Evolutionary conservation across 2,329 filamentous ascomycete genomes (phyloP).

Genomic region (Cephalotrichum gorgonifer): DNA sequence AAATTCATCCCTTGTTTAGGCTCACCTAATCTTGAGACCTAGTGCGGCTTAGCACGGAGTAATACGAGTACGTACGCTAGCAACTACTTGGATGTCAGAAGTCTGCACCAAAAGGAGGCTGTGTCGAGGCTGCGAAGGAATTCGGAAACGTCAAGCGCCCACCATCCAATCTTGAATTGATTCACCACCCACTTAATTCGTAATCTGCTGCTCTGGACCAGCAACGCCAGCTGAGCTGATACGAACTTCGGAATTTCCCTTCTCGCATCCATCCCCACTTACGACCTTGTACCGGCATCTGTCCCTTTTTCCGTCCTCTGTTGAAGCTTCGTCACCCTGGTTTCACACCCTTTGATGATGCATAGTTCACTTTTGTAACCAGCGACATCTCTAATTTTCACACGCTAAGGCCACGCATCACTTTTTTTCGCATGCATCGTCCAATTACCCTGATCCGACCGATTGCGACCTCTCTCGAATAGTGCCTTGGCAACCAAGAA

Average conservation of each 20-base stretch:
- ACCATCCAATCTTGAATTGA: slow-evolving; percentile 1
- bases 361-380: background rate
- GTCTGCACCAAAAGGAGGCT: slow-evolving; percentile 5
- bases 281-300: background rate
- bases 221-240: background rate
- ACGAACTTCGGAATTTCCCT: background rate
- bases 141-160: background rate
- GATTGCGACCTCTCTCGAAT: background rate
- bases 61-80: no score
- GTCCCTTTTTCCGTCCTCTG: background rate
- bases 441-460: background rate
- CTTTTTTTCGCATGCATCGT: slow-evolving; percentile 1
- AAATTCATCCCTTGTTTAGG: no score
- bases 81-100: no score
- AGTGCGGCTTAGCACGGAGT: background rate
- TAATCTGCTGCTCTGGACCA: background rate
- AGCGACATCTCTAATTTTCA: background rate
- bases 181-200: slow-evolving; percentile 3
- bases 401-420: background rate
- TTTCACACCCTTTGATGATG: background rate
- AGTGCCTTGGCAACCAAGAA: background rate
- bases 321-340: background rate
- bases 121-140: slow-evolving; percentile 5
- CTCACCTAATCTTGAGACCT: background rate
- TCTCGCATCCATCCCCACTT: background rate